Percentiles rank a stretch among this genome's conserved stretches.
These are phyloP conservation scores for Stagonosporopsis tanaceti DNA, from an alignment of 2,329 filamentous ascomycete genomes.

Conservation along the genomic window DNA sequence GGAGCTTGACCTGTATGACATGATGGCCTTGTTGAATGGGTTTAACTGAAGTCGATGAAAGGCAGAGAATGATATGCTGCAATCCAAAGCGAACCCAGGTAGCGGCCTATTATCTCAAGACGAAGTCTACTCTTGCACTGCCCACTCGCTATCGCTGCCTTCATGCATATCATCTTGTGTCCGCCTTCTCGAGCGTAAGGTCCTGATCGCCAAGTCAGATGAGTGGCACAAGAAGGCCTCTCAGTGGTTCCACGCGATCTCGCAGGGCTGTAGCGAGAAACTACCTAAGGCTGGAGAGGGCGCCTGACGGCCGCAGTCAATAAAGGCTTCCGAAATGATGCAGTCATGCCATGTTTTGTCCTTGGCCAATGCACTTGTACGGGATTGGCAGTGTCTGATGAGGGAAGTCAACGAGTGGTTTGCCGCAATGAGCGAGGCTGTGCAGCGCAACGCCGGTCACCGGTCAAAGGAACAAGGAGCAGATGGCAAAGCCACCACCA, in stretches of 20 bases:
- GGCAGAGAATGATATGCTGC: background rate
- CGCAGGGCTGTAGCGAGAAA: background rate
- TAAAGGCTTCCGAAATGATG: background rate
- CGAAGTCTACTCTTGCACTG: constrained; percentile 1
- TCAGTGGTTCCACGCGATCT: background rate
- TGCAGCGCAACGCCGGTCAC: background rate
- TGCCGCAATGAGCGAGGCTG: constrained; percentile 10
- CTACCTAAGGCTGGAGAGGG: constrained; percentile 3
- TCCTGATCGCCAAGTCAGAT: background rate
- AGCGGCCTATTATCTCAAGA: background rate
- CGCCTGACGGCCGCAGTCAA: constrained; percentile 7
- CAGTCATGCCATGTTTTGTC: background rate
- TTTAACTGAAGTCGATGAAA: background rate
- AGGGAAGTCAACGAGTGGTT: background rate
- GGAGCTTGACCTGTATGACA: constrained; percentile 1
- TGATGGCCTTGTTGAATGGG: background rate
- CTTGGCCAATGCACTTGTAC: background rate
- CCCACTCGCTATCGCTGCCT: constrained; percentile 9
- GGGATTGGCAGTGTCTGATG: constrained; percentile 5
- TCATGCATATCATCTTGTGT: constrained; percentile 5
- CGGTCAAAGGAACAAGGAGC: background rate
- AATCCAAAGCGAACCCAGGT: background rate
- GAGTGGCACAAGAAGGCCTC: constrained; percentile 11
- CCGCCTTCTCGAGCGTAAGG: background rate
- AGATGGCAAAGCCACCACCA: constrained; percentile 7